Evolutionary conservation across 345 rosid genomes (phyloP).

Genomic region (Gossypium thurberi): DNA sequence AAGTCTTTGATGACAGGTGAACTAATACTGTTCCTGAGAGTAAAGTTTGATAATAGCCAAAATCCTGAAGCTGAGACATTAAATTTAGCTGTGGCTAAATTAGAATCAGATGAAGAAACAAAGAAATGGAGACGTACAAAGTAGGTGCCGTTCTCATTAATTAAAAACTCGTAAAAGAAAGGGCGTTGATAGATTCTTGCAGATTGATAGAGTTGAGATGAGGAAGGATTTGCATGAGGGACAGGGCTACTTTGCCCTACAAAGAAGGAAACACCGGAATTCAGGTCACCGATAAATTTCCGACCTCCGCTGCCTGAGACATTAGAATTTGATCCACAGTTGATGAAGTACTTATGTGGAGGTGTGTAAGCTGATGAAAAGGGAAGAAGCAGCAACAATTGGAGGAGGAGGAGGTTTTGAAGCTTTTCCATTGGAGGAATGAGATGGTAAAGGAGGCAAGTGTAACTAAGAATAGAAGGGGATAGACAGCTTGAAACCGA

Average conservation of each 20-base stretch:
- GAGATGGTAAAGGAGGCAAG: too few relatives aligned
- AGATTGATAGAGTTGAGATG: slow-evolving; percentile 27
- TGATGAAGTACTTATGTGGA: slow-evolving; percentile 36
- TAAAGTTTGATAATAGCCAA: slow-evolving; percentile 23
- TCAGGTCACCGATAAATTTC: background rate
- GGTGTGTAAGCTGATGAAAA: slow-evolving; percentile 13
- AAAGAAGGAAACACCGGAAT: slow-evolving; percentile 15
- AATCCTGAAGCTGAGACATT: slow-evolving; percentile 31
- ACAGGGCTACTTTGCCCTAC: slow-evolving; percentile 6
- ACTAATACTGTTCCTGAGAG: background rate
- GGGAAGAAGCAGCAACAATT: slow-evolving; percentile 1
- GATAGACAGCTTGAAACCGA: background rate
- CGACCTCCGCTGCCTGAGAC: background rate
- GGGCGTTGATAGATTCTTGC: slow-evolving; percentile 36
- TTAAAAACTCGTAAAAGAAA: slow-evolving; percentile 30
- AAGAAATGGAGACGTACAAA: slow-evolving; percentile 41
- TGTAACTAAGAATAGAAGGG: background rate
- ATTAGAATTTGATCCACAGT: slow-evolving; percentile 35
- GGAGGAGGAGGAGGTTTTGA: slow-evolving; percentile 12
- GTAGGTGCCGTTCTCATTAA: slow-evolving; percentile 22
- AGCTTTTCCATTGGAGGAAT: slow-evolving; percentile 11
- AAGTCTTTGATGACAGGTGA: too few relatives aligned
- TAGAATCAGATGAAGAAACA: slow-evolving; percentile 3
- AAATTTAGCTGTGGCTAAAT: slow-evolving; percentile 32
- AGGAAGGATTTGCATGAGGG: background rate